Conservation (phyloP, 2,329 filamentous ascomycete species). For the Hypoxylon sp. region DNA sequence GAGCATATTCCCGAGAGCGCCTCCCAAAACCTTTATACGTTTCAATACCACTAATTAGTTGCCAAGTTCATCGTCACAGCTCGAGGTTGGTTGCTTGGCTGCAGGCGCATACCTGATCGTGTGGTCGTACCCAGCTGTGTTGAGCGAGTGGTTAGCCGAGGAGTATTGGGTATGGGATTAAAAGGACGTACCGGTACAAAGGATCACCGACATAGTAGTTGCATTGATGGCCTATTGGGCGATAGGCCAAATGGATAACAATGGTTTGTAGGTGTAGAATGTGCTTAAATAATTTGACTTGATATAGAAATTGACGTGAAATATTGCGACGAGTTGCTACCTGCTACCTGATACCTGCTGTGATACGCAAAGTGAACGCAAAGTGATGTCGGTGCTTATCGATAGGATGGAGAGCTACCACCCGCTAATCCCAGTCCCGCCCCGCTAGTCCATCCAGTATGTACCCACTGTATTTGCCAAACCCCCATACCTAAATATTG, state of each 20-base stretch:
- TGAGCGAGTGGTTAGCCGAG: conserved; percentile 39
- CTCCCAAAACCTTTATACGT: conserved; percentile 83
- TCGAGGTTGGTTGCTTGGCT: conserved; percentile 1
- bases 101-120: conserved; percentile 67
- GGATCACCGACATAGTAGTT: conserved; percentile 71
- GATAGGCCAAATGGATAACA: conserved; percentile 14
- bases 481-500: too few relatives aligned
- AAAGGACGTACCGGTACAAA: conserved; percentile 69
- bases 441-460: too few relatives aligned
- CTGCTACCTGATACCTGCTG: not conserved
- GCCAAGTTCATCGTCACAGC: not conserved
- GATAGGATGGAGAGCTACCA: not conserved
- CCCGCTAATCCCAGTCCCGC: not conserved
- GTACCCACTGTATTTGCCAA: too few relatives aligned
- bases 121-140: conserved; percentile 73
- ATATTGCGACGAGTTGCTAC: conserved; percentile 12
- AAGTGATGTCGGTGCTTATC: not conserved
- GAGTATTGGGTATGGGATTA: conserved; percentile 16
- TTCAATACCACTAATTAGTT: conserved; percentile 9
- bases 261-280: conserved; percentile 3
- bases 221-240: conserved; percentile 22
- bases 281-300: conserved; percentile 7
- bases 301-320: conserved; percentile 18
- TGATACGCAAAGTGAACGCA: not conserved
- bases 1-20: conserved; percentile 98